Evolutionary conservation across 345 rosid genomes (phyloP).

Genomic region (Clausena lansium): DNA sequence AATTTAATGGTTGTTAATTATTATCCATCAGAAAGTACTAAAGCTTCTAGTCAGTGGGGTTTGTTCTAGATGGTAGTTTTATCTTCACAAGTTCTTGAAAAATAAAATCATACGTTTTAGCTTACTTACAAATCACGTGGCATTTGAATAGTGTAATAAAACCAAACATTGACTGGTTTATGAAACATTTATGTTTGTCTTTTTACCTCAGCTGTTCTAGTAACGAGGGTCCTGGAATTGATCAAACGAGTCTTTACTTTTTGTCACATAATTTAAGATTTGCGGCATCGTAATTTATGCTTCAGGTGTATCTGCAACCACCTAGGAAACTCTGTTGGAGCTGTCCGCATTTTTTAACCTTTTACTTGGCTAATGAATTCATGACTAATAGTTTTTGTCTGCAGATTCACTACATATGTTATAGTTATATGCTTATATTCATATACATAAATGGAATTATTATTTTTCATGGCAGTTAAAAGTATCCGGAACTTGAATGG

Average conservation of each 20-base stretch:
- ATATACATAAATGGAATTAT: not conserved
- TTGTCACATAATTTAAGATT: not conserved
- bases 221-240: not conserved
- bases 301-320: not conserved
- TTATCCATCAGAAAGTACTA: not conserved
- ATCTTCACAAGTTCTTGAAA: not conserved
- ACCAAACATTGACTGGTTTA: not conserved
- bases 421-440: not conserved
- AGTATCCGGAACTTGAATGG: constrained; percentile 89
- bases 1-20: not conserved
- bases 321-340: not conserved
- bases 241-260: not conserved
- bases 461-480: constrained; percentile 54
- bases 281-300: not conserved
- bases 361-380: not conserved
- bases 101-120: not conserved
- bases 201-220: not conserved
- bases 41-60: not conserved
- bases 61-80: not conserved
- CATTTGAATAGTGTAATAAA: not conserved
- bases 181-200: not conserved
- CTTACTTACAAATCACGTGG: not conserved
- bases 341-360: not conserved
- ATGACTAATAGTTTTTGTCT: not conserved
- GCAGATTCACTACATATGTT: not conserved